Percentiles rank a stretch among this genome's conserved stretches.
phyloP scores from a whole-genome alignment of 495 filamentous ascomycete species.

The Thermochaetoides thermophila region DNA sequence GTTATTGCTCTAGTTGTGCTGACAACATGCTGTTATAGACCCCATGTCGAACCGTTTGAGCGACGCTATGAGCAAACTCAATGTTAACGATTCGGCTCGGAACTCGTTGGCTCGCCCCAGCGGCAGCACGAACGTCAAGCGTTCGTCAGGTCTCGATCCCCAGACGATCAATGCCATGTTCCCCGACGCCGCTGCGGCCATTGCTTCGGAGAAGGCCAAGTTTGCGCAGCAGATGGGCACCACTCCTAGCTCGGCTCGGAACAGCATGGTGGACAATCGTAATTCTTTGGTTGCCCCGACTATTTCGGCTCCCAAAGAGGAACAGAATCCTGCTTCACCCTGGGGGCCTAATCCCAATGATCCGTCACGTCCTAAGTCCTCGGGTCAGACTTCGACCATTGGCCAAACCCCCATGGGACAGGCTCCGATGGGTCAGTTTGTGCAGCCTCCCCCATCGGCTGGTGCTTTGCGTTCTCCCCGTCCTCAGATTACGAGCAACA shows the following conservation, averaged over 20 bases:
- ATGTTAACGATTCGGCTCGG: conserved; percentile 67
- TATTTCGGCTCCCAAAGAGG: conserved; percentile 49
- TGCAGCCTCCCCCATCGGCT: conserved; percentile 63
- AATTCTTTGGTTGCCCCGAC: conserved; percentile 64
- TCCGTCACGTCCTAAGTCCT: conserved; percentile 72
- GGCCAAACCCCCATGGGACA: no score
- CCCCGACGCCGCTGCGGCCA: conserved; percentile 91
- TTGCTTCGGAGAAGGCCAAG: conserved; percentile 93
- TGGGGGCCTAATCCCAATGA: conserved; percentile 49
- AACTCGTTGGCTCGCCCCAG: conserved; percentile 71
- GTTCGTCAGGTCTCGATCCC: conserved; percentile 84
- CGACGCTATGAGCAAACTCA: conserved; percentile 95
- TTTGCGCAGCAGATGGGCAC: conserved; percentile 90
- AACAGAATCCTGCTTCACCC: conserved; percentile 56
- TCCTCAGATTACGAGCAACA: conserved; percentile 45
- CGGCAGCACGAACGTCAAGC: conserved; percentile 57
- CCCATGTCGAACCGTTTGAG: conserved; percentile 93
- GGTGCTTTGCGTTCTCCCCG: conserved; percentile 76
- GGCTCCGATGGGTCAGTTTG: conserved; percentile 92
- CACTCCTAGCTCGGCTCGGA: conserved; percentile 79
- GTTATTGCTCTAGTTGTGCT: neutral
- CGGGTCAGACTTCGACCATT: conserved; percentile 47
- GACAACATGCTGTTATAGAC: conserved; percentile 38
- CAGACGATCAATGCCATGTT: conserved; percentile 98
- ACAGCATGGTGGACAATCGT: conserved; percentile 76